Conservation (phyloP, 129 eudicot genomes). For the Centrapalus pauciflorus region DNA sequence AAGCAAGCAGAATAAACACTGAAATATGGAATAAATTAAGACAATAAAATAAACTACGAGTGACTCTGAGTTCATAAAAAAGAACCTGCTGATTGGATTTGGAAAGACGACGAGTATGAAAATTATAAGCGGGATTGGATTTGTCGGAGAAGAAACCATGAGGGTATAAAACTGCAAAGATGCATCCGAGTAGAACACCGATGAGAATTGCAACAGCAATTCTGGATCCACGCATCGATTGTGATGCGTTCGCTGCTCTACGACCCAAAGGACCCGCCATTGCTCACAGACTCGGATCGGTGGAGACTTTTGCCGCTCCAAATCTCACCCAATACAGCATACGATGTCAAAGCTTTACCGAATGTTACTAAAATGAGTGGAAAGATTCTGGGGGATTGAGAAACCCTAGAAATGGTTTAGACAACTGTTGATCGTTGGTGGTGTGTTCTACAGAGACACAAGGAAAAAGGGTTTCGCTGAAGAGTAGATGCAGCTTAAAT, state of each 20-base stretch:
- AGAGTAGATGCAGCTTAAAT: background rate
- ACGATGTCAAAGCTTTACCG: background rate
- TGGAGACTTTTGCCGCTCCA: background rate
- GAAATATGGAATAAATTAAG: background rate
- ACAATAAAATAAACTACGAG: background rate
- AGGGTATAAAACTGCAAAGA: constrained; percentile 63
- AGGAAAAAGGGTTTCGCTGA: background rate
- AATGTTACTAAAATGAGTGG: background rate
- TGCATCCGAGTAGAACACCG: constrained; percentile 57
- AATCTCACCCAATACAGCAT: background rate
- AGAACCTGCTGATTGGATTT: constrained; percentile 59
- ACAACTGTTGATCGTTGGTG: background rate
- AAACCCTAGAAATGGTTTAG: constrained; percentile 9
- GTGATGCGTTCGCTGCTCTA: constrained; percentile 42
- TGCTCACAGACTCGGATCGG: constrained; percentile 23
- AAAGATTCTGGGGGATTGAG: background rate
- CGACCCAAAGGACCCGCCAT: constrained; percentile 53
- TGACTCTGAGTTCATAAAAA: background rate
- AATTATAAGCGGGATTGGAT: constrained; percentile 7
- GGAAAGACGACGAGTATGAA: constrained; percentile 29
- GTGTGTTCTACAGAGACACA: too few species aligned
- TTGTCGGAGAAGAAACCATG: constrained; percentile 46
- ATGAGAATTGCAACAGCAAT: constrained; percentile 54
- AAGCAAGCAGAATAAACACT: background rate
- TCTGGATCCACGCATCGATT: constrained; percentile 51